Percentiles rank a stretch among this genome's conserved stretches.
Evolutionary conservation across 176 grass and related monocot species (phyloP).

Genomic region (Zizania latifolia): DNA sequence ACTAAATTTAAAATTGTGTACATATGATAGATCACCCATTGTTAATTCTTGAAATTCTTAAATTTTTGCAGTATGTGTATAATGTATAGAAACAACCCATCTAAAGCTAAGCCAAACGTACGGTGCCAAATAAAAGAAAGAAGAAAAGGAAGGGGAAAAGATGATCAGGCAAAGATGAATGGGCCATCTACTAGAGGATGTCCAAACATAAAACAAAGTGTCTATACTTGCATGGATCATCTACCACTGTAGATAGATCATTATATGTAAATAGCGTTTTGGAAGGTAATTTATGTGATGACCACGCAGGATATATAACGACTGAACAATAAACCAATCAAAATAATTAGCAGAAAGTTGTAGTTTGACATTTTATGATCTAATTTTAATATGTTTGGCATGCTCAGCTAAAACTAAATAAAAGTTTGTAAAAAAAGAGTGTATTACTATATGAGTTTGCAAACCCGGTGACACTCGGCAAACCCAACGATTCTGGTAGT

Average conservation of each 20-base stretch:
- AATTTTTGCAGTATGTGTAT: not conserved
- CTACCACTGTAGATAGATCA: slow-evolving; percentile 29
- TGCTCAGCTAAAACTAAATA: not conserved
- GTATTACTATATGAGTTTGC: too few relatives aligned
- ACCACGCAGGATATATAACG: not conserved
- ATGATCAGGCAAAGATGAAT: slow-evolving; percentile 16
- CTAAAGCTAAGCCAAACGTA: not conserved
- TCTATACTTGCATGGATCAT: slow-evolving; percentile 24
- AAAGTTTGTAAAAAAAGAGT: too few relatives aligned
- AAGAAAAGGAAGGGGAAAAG: not conserved
- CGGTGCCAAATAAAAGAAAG: not conserved
- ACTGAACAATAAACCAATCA: not conserved
- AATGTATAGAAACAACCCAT: not conserved
- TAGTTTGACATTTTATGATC: not conserved
- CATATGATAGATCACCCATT: too few relatives aligned
- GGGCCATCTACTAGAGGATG: slow-evolving; percentile 23
- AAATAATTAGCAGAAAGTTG: not conserved
- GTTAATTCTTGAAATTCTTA: too few relatives aligned
- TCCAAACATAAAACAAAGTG: slow-evolving; percentile 16
- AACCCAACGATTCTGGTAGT: too few relatives aligned
- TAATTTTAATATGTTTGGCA: not conserved
- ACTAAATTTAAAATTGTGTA: too few relatives aligned
- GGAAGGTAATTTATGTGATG: not conserved
- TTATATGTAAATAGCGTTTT: not conserved
- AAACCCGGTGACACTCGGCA: too few relatives aligned